Conservation (phyloP, 202 grass and related monocot genomes). For the Carex sylvatica region DNA sequence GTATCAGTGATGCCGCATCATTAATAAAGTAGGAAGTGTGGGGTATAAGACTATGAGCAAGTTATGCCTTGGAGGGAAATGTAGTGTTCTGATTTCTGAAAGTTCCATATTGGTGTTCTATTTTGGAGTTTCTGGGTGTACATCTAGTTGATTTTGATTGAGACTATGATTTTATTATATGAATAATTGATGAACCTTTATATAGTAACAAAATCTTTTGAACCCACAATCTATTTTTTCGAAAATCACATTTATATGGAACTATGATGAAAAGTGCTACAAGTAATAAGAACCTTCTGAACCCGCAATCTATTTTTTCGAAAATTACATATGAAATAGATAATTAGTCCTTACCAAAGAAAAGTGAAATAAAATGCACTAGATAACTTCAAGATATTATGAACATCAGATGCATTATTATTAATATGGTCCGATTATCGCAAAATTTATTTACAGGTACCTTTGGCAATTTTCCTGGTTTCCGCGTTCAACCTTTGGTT, state of each 20-base stretch:
- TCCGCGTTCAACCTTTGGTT: slow-evolving; percentile 42
- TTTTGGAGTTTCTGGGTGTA: neutral
- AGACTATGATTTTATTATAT: neutral
- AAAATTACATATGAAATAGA: neutral
- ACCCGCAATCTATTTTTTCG: neutral
- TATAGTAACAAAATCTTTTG: neutral
- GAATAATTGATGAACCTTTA: neutral
- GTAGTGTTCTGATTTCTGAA: neutral
- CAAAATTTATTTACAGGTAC: slow-evolving; percentile 49
- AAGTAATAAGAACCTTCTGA: neutral
- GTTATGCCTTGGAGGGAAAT: neutral
- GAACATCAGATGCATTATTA: neutral
- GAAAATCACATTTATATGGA: neutral
- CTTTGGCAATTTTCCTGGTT: slow-evolving; percentile 51
- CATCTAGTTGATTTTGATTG: neutral
- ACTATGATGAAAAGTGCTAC: neutral
- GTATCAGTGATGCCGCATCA: neutral
- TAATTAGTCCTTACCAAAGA: neutral
- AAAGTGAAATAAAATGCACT: neutral
- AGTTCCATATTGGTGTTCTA: neutral
- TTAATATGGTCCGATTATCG: neutral
- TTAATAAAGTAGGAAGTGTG: neutral
- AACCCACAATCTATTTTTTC: neutral
- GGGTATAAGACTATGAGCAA: neutral
- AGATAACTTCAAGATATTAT: slow-evolving; percentile 5